Evolutionary conservation across 192 early-diverging fungal species (phyloP).

Genomic region (Podila epicladia): DNA sequence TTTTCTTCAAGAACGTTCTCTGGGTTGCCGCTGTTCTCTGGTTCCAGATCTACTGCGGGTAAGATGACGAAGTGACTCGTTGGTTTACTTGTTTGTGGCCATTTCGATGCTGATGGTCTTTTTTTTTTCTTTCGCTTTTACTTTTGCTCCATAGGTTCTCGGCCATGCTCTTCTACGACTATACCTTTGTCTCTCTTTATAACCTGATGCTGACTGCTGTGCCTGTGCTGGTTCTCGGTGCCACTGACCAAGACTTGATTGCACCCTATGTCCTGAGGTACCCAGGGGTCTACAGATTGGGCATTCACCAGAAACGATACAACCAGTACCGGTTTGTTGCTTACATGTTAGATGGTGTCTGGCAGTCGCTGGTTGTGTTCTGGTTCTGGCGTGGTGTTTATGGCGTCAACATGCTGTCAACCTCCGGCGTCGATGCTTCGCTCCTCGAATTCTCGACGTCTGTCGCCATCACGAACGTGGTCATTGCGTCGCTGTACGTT

Average conservation of each 20-base stretch:
- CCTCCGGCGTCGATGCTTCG: slow-evolving; percentile 31
- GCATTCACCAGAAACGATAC: slow-evolving; percentile 86
- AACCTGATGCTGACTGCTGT: slow-evolving; percentile 81
- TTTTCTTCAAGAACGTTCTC: slow-evolving; percentile 97
- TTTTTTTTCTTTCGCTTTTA: neutral
- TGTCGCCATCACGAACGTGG: slow-evolving; percentile 81
- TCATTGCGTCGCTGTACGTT: slow-evolving; percentile 83
- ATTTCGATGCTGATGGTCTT: neutral
- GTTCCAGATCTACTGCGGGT: slow-evolving; percentile 94
- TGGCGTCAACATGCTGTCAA: slow-evolving; percentile 45
- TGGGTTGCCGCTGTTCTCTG: slow-evolving; percentile 94
- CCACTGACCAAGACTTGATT: slow-evolving; percentile 80
- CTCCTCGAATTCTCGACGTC: slow-evolving; percentile 80
- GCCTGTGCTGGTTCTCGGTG: slow-evolving; percentile 71
- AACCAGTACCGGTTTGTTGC: slow-evolving; percentile 86
- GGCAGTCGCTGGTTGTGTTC: slow-evolving; percentile 91
- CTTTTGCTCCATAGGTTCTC: slow-evolving; percentile 62
- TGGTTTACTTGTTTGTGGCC: neutral
- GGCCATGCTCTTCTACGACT: slow-evolving; percentile 93
- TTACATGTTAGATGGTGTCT: slow-evolving; percentile 91
- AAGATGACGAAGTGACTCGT: neutral
- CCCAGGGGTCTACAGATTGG: slow-evolving; percentile 80
- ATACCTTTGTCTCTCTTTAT: slow-evolving; percentile 90
- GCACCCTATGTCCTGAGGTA: slow-evolving; percentile 60
- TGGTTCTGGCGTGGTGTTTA: slow-evolving; percentile 77